Conservation (phyloP, 73 alveolate genomes). For the Paramecium tetraurelia region DNA sequence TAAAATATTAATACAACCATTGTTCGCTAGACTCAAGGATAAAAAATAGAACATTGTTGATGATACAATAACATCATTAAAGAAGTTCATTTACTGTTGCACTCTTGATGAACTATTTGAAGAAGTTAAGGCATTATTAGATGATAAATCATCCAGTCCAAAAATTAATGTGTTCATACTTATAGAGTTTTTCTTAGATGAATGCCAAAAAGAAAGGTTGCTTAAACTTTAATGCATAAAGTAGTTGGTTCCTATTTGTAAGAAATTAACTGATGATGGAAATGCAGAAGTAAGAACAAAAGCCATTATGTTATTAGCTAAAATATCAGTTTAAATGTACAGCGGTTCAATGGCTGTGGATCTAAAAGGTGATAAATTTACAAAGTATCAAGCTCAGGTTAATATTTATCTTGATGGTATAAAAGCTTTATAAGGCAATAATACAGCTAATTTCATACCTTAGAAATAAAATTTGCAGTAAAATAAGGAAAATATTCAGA, state of each 20-base stretch:
- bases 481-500: background rate
- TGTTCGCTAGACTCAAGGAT: background rate
- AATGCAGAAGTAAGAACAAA: conserved; percentile 14
- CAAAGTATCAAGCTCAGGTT: background rate
- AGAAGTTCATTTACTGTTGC: background rate
- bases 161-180: background rate
- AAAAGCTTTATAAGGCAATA: background rate
- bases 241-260: background rate
- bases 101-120: conserved; percentile 20
- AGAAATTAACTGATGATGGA: background rate
- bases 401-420: background rate
- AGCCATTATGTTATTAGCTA: background rate
- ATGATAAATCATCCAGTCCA: background rate
- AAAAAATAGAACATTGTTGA: background rate
- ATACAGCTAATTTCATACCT: background rate
- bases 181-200: background rate
- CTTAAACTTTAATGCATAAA: background rate
- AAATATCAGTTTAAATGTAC: background rate
- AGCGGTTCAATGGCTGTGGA: background rate
- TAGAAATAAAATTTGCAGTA: background rate
- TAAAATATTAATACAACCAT: background rate
- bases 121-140: background rate
- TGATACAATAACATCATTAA: background rate
- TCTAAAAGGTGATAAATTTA: conserved; percentile 1
- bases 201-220: background rate